A percentile compares a stretch with the other conserved stretches of the same genome.
Conservation (phyloP, 352 stramenopile species). For the Phytophthora hybrid region DNA sequence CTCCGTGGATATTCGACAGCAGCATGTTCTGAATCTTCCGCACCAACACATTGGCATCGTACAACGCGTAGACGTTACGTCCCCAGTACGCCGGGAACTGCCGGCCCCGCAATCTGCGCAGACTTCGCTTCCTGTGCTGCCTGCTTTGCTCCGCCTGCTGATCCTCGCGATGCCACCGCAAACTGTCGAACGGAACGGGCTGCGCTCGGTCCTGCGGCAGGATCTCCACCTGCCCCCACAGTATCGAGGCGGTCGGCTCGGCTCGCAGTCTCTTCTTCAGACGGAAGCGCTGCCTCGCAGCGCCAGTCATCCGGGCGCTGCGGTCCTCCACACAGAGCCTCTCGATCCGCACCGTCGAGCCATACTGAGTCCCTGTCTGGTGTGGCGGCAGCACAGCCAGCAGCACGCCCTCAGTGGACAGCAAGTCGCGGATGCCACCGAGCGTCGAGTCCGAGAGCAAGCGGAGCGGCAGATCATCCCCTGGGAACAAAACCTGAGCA, state of each 20-base stretch:
- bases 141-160: too few relatives aligned
- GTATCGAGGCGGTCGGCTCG: conserved; percentile 16
- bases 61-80: conserved; percentile 54
- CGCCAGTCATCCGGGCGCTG: conserved; percentile 60
- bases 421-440: conserved; percentile 51
- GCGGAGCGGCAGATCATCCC: conserved; percentile 77
- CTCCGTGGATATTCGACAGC: conserved; percentile 74
- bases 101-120: conserved; percentile 33
- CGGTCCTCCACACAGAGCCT: conserved; percentile 58
- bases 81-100: conserved; percentile 66
- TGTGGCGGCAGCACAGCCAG: conserved; percentile 66
- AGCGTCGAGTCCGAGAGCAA: conserved; percentile 73
- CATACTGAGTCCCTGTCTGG: conserved; percentile 64
- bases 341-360: conserved; percentile 78
- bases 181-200: conserved; percentile 50
- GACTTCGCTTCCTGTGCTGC: conserved; percentile 22
- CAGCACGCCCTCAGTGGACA: conserved; percentile 56
- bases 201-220: conserved; percentile 54
- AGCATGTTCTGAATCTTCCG: conserved; percentile 73
- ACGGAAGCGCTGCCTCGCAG: conserved; percentile 75
- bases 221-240: conserved; percentile 68
- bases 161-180: conserved; percentile 20
- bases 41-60: conserved; percentile 68
- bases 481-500: conserved; percentile 81
- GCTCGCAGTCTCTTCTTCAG: conserved; percentile 39